phyloP scores from a whole-genome alignment of 345 rosid species.

The Acer campestre region DNA sequence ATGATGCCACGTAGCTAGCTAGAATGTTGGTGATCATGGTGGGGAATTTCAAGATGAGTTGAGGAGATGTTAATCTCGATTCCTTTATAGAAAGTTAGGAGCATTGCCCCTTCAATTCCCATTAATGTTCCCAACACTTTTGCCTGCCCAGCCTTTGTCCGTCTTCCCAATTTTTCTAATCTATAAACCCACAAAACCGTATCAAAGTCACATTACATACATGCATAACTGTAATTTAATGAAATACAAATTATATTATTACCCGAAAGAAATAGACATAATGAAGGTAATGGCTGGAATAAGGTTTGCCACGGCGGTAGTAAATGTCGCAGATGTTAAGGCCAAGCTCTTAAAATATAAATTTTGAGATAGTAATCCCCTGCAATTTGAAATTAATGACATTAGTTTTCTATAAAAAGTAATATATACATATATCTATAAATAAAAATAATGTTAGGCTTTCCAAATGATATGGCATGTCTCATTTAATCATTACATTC shows the following conservation, averaged over 20 bases:
- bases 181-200: constrained; percentile 18
- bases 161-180: constrained; percentile 42
- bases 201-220: too few species aligned
- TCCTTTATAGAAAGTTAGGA: constrained; percentile 61
- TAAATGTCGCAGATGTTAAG: constrained; percentile 53
- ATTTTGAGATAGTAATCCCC: constrained; percentile 39
- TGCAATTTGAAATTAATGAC: background rate
- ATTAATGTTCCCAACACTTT: constrained; percentile 55
- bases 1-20: background rate
- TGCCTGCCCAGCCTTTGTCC: constrained; percentile 41
- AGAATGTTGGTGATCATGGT: background rate
- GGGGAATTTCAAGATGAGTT: constrained; percentile 38
- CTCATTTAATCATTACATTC: too few species aligned
- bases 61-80: constrained; percentile 32
- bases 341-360: constrained; percentile 42
- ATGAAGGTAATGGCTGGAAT: constrained; percentile 54
- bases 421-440: too few species aligned
- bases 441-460: too few species aligned
- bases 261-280: constrained; percentile 50
- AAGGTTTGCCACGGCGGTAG: constrained; percentile 51
- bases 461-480: too few species aligned
- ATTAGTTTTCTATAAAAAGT: too few species aligned
- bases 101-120: constrained; percentile 60
- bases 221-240: too few species aligned
- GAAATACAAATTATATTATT: background rate